phyloP scores from a whole-genome alignment of 371 early-diverging fungal species.

The Fennellomyces sp. region DNA sequence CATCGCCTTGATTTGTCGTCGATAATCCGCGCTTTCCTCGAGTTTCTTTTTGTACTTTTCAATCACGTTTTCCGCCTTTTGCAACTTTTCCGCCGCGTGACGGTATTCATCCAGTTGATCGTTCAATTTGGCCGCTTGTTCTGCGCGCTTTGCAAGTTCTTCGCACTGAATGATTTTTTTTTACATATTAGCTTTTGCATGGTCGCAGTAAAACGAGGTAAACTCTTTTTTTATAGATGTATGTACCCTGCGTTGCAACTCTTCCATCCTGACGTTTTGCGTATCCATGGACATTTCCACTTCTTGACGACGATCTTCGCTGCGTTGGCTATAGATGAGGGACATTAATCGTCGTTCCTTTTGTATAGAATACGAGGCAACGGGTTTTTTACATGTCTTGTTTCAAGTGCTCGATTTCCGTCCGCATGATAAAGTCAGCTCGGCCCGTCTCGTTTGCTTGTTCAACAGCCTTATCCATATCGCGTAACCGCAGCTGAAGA shows the following conservation, averaged over 20 bases:
- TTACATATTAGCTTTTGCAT: conserved; percentile 2
- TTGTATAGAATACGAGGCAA: background rate
- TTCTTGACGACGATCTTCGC: conserved; percentile 79
- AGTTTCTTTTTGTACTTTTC: conserved; percentile 95
- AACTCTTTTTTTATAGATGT: background rate
- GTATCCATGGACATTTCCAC: conserved; percentile 66
- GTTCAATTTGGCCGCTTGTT: conserved; percentile 71
- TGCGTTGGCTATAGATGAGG: conserved; percentile 58
- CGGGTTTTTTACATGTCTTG: conserved; percentile 67
- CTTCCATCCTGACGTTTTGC: conserved; percentile 62
- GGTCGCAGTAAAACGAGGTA: background rate
- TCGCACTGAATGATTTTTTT: conserved; percentile 41
- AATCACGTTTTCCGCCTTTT: conserved; percentile 89
- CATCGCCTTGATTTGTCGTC: conserved; percentile 75
- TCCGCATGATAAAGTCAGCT: conserved; percentile 81
- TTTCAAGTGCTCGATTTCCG: conserved; percentile 87
- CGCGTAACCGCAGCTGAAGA: conserved; percentile 63
- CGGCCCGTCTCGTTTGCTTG: conserved; percentile 79
- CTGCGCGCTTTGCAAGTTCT: conserved; percentile 60
- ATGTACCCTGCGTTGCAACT: conserved; percentile 69
- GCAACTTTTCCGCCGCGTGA: conserved; percentile 86
- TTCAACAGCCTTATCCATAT: conserved; percentile 70
- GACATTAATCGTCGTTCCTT: background rate
- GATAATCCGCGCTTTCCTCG: conserved; percentile 82
- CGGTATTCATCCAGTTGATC: conserved; percentile 91